A percentile compares a stretch with the other conserved stretches of the same genome.
phyloP scores from a whole-genome alignment of 768 basidiomycete genomes.

The Tylopilus cervinicoccineus region DNA sequence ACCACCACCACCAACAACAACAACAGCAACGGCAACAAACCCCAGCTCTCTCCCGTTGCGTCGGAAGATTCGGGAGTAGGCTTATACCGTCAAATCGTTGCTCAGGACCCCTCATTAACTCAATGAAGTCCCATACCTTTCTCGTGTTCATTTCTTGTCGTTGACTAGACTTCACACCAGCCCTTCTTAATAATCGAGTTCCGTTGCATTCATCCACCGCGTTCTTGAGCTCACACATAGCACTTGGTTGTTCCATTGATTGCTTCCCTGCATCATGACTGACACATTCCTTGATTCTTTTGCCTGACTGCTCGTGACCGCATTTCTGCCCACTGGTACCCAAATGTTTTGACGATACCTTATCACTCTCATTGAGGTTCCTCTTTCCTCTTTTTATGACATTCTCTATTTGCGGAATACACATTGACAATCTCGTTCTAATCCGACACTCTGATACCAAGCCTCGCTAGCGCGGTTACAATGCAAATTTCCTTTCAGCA shows the following conservation, averaged over 20 bases:
- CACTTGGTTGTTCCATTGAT: conserved; percentile 26
- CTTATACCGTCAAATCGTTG: conserved; percentile 77
- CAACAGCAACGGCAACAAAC: conserved; percentile 22
- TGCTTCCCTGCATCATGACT: conserved; percentile 27
- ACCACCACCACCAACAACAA: conserved; percentile 20
- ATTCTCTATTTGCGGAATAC: conserved; percentile 35
- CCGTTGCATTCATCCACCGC: conserved; percentile 16
- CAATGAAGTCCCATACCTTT: conserved; percentile 21
- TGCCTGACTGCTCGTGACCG: conserved; percentile 17
- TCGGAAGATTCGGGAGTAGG: conserved; percentile 75
- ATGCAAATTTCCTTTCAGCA: conserved; percentile 14
- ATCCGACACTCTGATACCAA: conserved; percentile 27
- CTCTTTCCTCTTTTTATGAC: conserved; percentile 27
- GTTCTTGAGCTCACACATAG: conserved; percentile 24
- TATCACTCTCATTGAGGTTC: conserved; percentile 30
- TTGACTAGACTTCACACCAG: conserved; percentile 17
- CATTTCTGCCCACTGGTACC: conserved; percentile 25
- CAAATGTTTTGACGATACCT: conserved; percentile 32
- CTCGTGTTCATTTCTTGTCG: neutral
- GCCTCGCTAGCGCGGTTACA: conserved; percentile 21
- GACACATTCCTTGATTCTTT: conserved; percentile 28
- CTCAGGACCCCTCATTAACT: conserved; percentile 67
- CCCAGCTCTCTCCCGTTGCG: conserved; percentile 64
- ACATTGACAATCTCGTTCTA: conserved; percentile 30
- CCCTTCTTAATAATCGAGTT: conserved; percentile 20